Percentiles rank a stretch among this genome's conserved stretches.
Evolutionary conservation across 345 rosid genomes (phyloP).

Genomic region (Clausena lansium): DNA sequence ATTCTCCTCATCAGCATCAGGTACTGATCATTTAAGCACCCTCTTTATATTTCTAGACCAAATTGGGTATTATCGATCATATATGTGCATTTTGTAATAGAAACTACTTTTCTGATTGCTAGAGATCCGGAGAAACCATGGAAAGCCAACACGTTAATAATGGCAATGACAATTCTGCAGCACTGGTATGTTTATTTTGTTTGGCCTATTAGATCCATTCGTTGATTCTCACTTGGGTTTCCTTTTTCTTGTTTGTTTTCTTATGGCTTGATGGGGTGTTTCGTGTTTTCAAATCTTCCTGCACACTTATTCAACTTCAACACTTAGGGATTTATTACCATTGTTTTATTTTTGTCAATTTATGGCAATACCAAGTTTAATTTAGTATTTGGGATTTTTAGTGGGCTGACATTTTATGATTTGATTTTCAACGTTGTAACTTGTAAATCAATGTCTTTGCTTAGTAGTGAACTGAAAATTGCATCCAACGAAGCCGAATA

Average conservation of each 20-base stretch:
- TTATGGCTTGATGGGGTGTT: not conserved
- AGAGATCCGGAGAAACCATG: constrained; percentile 37
- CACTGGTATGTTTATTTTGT: not conserved
- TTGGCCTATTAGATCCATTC: not conserved
- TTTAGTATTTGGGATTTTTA: not conserved
- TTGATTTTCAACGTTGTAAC: not conserved
- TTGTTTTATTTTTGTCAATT: not conserved
- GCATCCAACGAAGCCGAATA: not conserved
- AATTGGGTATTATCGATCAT: not conserved
- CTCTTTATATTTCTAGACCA: not conserved
- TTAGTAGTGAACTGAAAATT: not conserved
- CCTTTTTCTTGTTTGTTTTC: not conserved
- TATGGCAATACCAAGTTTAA: not conserved
- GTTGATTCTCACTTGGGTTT: not conserved
- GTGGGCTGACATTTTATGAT: not conserved
- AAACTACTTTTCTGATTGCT: not conserved
- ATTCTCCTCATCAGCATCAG: constrained; percentile 25
- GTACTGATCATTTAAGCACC: constrained; percentile 16
- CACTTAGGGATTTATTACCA: not conserved
- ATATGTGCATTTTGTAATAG: not conserved
- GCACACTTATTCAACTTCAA: not conserved
- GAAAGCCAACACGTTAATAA: constrained; percentile 25
- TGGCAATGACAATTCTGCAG: constrained; percentile 29
- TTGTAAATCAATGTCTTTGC: not conserved
- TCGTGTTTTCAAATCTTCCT: not conserved